These are phyloP conservation scores for Fennellomyces sp. DNA, from an alignment of 371 early-diverging fungal genomes.

Conservation along the genomic window DNA sequence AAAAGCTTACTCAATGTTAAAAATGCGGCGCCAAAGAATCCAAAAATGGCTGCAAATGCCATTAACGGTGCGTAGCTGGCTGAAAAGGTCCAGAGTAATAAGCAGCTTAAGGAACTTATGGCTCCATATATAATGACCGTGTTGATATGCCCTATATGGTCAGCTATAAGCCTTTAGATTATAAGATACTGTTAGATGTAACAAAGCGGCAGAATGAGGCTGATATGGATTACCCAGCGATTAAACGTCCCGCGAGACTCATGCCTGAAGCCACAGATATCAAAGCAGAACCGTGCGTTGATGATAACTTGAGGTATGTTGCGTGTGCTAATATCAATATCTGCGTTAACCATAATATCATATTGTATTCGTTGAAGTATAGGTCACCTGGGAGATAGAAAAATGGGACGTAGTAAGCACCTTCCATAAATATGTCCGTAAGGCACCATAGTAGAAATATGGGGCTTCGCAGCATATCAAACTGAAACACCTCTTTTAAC, in stretches of 20 bases:
- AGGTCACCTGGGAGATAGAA: conserved; percentile 41
- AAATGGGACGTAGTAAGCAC: conserved; percentile 53
- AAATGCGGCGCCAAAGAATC: conserved; percentile 24
- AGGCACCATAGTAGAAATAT: conserved; percentile 36
- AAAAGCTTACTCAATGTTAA: conserved; percentile 15
- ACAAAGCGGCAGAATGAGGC: neutral
- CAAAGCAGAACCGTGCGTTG: conserved; percentile 18
- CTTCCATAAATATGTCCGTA: conserved; percentile 36
- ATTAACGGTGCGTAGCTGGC: conserved; percentile 19
- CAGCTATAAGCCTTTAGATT: neutral
- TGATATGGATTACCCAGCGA: conserved; percentile 22
- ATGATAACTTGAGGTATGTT: conserved; percentile 10
- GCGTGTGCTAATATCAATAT: conserved; percentile 16
- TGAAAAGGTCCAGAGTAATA: conserved; percentile 36
- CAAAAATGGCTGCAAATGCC: conserved; percentile 24
- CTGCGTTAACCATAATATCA: neutral
- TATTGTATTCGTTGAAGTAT: neutral
- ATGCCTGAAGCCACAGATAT: conserved; percentile 35
- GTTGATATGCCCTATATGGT: conserved; percentile 14
- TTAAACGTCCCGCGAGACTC: conserved; percentile 52
- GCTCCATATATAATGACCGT: conserved; percentile 6
- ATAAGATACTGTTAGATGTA: neutral
- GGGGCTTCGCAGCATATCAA: conserved; percentile 32
- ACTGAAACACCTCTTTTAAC: conserved; percentile 22
- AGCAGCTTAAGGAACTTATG: neutral